Base-by-base conservation (phyloP, 257 asterid species). In the Ligustrum vulgare region DNA sequence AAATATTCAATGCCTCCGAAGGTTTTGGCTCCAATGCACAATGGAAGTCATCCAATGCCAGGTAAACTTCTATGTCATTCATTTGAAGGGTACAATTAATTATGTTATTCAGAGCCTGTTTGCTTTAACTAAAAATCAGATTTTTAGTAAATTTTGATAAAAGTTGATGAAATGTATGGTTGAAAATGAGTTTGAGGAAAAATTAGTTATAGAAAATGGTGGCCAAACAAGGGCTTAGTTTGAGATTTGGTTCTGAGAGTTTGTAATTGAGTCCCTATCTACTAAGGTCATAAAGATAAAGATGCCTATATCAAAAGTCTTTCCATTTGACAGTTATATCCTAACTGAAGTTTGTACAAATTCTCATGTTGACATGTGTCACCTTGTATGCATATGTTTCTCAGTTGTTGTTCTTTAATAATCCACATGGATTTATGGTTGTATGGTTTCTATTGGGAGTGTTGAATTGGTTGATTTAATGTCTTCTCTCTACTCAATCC, bases 31-130 rank as follows among this genome's bases (percentile, higher is more conserved):
- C 97, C 98, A 34, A 80, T 92, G 77, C 96, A 89, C 78, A 92
- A 92, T 71, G 97, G 96, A 76, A 87, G 88, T 54, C 93, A 92
- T 82, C 89, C 94, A 51, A 84, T 89, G 89, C 92, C 95, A 78
- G 98, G 99, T 94, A 86, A 84, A 56, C 72, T 70, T 79, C 74
- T 80, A 75, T 73, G 28, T 67, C 32, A 32, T 69, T 41, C n/a
- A 22, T 51, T 68, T 75, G 25, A 43, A 12, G 25, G 60, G 18
- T 64, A 41, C 56, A 35, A 7, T 1, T 71, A 8, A 47, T 33
- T 64, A 20, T 56, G 11, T 33, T 71, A 16, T 72, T 10, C 10
- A 39, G 45, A 39, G 15, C 45, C 45, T 2, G 12, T 39, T 39
- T 39, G 45, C 13, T 10, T 37, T 39, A 39, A 39, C 45, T 39